Evolutionary conservation across 805 yeast species (phyloP), one percentile per base, ranked within the genome.

Genomic region (Clavispora carvajalis): DNA sequence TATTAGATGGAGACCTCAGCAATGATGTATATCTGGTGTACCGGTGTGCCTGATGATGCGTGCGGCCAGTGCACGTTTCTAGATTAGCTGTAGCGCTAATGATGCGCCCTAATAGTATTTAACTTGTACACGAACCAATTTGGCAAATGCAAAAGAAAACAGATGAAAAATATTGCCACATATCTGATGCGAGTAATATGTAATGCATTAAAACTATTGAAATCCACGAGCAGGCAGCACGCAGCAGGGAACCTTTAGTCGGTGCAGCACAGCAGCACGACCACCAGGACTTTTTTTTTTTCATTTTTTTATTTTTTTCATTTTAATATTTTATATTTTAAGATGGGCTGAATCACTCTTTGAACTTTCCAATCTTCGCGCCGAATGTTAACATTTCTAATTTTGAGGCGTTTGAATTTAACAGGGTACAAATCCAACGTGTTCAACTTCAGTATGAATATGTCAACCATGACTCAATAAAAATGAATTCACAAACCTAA

Each of bases 261-360:
- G 19, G 31, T 12, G 31, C 17, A 28, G 31, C 31, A 28, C 31
- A 28, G 31, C 31, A 28, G 16, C 31, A 28, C 31, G 31, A 28
- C 18, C 19, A 8, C 11, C 19, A 19, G 31, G 7, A 15, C 7
- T 28, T 28, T 25, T 28, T 28, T 28, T 28, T 15, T 15, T 28
- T 28, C 31, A 15, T 28, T 28, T 28, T 19, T 5, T 15, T n/a
- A n/a, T n/a, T 15, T 15, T 28, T 28, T 28, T 16, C 18, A 10
- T 15, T 28, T 28, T 28, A 15, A 19, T 11, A 15, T 28, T 28
- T 15, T 25, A 16, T n/a, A n/a, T n/a, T n/a, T n/a, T n/a, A n/a
- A n/a, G n/a, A n/a, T n/a, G n/a, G n/a, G n/a, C n/a, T n/a, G n/a
- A n/a, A n/a, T 25, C 29, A 25, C 6, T n/a, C 29, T 25, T 15